These are phyloP conservation scores for Hypomyces perniciosus DNA, from an alignment of 2,329 filamentous ascomycete species.

Conservation along the genomic window DNA sequence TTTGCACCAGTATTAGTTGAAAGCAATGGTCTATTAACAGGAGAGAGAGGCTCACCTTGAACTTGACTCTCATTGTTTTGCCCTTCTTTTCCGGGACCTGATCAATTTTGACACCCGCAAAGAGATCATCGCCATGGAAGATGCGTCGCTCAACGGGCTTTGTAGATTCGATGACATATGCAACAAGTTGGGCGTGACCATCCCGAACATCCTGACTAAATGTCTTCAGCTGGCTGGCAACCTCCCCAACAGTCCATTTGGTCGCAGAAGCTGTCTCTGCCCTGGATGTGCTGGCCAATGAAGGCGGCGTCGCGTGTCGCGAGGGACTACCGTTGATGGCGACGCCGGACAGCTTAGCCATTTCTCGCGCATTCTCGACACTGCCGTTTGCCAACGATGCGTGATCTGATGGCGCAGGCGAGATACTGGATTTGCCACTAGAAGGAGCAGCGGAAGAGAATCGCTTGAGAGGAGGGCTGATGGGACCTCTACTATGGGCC, in stretches of 20 bases:
- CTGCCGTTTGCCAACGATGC: constrained; percentile 10
- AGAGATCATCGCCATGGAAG: constrained; percentile 40
- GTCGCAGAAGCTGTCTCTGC: constrained; percentile 18
- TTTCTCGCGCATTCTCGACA: constrained; percentile 17
- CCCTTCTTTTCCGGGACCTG: constrained; percentile 30
- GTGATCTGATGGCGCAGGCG: constrained; percentile 2
- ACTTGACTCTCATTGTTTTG: constrained; percentile 43
- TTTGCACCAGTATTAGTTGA: constrained; percentile 22
- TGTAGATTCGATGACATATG: constrained; percentile 41
- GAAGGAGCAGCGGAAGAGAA: constrained; percentile 5
- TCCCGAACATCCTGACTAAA: constrained; percentile 39
- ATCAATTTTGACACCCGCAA: constrained; percentile 37
- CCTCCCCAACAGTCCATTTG: constrained; percentile 38
- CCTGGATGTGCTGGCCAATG: constrained; percentile 12
- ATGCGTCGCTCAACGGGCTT: constrained; percentile 35
- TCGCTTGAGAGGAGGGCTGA: constrained; percentile 26
- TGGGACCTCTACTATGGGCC: constrained; percentile 14
- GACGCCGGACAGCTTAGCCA: constrained; percentile 19
- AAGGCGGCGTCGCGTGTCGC: background rate
- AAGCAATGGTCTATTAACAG: background rate
- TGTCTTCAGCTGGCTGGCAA: constrained; percentile 35
- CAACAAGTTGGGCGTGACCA: constrained; percentile 39
- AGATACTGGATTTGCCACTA: background rate
- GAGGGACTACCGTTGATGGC: constrained; percentile 8
- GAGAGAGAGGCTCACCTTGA: constrained; percentile 37